phyloP scores from a whole-genome alignment of 768 basidiomycete genomes.

The Xerocomellus intermedius region DNA sequence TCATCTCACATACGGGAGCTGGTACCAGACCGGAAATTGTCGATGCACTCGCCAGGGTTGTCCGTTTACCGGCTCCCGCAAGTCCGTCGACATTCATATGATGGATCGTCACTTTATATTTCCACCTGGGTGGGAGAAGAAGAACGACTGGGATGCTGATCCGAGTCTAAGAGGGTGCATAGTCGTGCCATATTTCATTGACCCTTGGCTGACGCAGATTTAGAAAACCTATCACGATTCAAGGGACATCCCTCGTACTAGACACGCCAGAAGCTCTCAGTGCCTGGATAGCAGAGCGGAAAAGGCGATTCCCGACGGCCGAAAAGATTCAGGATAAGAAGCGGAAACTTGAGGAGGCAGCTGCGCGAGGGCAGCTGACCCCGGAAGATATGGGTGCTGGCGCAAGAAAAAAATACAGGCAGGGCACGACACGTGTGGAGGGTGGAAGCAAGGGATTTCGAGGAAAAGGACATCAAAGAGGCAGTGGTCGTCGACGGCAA shows the following conservation, averaged over 20 bases:
- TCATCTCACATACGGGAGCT: constrained; percentile 32
- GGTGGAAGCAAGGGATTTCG: constrained; percentile 1
- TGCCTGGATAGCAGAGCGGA: constrained; percentile 88
- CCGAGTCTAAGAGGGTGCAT: constrained; percentile 74
- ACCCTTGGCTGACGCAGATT: constrained; percentile 6
- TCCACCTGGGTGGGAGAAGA: constrained; percentile 69
- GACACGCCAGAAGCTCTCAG: constrained; percentile 80
- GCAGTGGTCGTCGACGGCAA: constrained; percentile 32
- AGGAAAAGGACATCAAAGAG: constrained; percentile 22
- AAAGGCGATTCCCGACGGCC: constrained; percentile 77
- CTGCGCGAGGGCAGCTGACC: constrained; percentile 73
- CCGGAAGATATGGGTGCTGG: constrained; percentile 43
- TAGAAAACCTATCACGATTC: constrained; percentile 72
- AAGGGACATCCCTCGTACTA: constrained; percentile 74
- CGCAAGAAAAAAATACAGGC: constrained; percentile 42
- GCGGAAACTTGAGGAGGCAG: constrained; percentile 72
- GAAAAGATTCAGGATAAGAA: constrained; percentile 76
- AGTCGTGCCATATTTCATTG: not conserved
- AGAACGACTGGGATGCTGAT: constrained; percentile 76
- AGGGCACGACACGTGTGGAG: constrained; percentile 17
- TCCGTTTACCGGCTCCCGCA: constrained; percentile 63
- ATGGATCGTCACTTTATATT: constrained; percentile 90
- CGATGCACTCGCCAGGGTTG: constrained; percentile 67
- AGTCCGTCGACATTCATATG: constrained; percentile 75
- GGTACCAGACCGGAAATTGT: constrained; percentile 62